These are phyloP conservation scores for Nasturtium officinale DNA, from an alignment of 345 rosid genomes.

Conservation along the genomic window DNA sequence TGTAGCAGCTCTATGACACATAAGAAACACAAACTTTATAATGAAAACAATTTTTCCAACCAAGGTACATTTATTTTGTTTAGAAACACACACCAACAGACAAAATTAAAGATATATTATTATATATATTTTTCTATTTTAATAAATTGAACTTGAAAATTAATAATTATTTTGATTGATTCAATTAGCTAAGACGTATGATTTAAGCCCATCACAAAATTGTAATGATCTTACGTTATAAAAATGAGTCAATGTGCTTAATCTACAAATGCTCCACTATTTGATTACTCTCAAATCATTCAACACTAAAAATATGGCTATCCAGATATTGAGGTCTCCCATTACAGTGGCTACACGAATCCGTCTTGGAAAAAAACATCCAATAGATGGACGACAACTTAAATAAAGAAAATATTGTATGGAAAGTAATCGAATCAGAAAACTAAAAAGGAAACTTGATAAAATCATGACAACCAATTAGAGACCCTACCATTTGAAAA, in stretches of 20 bases:
- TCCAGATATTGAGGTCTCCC: conserved; percentile 23
- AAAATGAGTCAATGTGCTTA: conserved; percentile 32
- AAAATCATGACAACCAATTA: conserved; percentile 27
- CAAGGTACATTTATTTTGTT: conserved; percentile 9
- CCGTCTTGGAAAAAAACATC: background rate
- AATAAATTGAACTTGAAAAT: background rate
- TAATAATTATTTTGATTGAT: background rate
- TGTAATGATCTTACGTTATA: conserved; percentile 14
- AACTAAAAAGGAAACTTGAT: background rate
- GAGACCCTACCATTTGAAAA: conserved; percentile 32
- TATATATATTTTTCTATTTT: background rate
- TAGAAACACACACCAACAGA: conserved; percentile 2
- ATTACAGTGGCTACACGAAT: conserved; percentile 28
- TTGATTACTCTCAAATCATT: conserved; percentile 34
- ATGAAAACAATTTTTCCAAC: conserved; percentile 36
- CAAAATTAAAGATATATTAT: conserved; percentile 9
- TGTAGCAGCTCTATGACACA: conserved; percentile 1
- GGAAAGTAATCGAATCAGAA: conserved; percentile 16
- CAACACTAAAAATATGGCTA: conserved; percentile 6
- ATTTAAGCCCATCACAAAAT: conserved; percentile 10
- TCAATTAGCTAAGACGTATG: background rate
- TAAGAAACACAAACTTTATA: conserved; percentile 7
- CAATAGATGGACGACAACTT: conserved; percentile 32
- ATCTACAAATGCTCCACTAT: conserved; percentile 40
- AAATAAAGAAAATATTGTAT: background rate